Base-by-base conservation (phyloP, 176 grass and related monocot species). In the Calamus simplicifolius region DNA sequence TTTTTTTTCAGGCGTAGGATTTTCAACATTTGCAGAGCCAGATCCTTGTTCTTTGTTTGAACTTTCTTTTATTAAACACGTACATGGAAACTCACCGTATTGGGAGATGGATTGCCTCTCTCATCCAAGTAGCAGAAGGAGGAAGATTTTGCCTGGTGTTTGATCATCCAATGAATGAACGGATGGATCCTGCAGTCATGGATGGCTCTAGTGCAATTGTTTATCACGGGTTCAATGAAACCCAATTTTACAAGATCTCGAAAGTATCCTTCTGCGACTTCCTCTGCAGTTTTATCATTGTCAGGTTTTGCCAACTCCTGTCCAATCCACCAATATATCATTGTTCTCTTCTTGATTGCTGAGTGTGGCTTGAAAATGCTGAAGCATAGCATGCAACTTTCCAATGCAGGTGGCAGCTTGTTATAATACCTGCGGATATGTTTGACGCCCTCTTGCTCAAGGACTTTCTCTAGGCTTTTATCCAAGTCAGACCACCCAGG, bases 121-220 rank as follows among this genome's bases (percentile, higher is more conserved):
- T 23, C 21, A n/a, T 3, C 1, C 50, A 84, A 28, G 27, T 48
- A 64, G 15, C 26, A 65, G 50, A 56, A 66, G 0, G 13, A 0
- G 2, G 27, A 14, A 0, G n/a, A 30, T 5, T 56, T 75, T 38
- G 71, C 76, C 61, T 5, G 4, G 6, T 4, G 13, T 66, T 84
- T 84, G 31, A 79, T n/a, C 71, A 67, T 84, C 81, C 81, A 84
- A 55, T 84, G 81, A 60, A 79, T 75, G 21, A 84, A 61, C 0
- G 75, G 75, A 71, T 84, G 73, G 15, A 84, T 75, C 19, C 23
- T 16, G 81, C 81, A 84, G 1, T 76, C 81, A 14, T 79, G 76
- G 50, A 83, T 78, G 18, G 10, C 56, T 38, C 3, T 2, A 64
- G 19, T 69, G 74, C 81, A 75, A 3, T n/a, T 19, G 57, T 71